Conservation (phyloP, 2,329 filamentous ascomycete species). For the Xylariaceae sp. region DNA sequence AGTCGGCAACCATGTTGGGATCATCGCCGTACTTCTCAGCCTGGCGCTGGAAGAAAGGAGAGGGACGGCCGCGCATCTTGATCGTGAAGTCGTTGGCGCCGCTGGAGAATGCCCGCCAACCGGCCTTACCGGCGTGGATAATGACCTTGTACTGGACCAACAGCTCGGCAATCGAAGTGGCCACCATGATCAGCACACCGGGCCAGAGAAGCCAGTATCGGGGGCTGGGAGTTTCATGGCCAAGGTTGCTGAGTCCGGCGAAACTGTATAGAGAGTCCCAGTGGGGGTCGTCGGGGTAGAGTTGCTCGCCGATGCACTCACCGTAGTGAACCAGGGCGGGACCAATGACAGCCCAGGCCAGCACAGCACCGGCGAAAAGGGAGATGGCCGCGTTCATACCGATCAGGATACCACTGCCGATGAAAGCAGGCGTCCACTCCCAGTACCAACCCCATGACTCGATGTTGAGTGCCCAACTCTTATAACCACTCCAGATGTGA, state of each 20-base stretch:
- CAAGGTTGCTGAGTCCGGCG: conserved; percentile 32
- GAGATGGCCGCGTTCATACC: conserved; percentile 55
- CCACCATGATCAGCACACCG: conserved; percentile 40
- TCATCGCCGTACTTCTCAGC: conserved; percentile 31
- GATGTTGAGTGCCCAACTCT: conserved; percentile 44
- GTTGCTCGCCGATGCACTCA: conserved; percentile 38
- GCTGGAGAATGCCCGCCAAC: conserved; percentile 42
- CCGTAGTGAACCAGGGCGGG: conserved; percentile 51
- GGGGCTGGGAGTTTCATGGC: conserved; percentile 33
- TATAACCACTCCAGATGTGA: conserved; percentile 50
- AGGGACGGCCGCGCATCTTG: conserved; percentile 38
- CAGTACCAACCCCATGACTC: conserved; percentile 56
- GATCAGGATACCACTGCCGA: conserved; percentile 54
- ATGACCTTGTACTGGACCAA: conserved; percentile 38
- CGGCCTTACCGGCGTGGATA: conserved; percentile 38
- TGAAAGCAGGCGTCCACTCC: conserved; percentile 55
- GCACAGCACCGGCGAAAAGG: conserved; percentile 49
- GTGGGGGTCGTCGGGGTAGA: conserved; percentile 36
- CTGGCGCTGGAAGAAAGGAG: conserved; percentile 39
- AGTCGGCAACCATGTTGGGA: conserved; percentile 45
- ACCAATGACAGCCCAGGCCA: conserved; percentile 54
- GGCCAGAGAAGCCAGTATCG: conserved; percentile 41
- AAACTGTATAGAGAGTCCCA: conserved; percentile 41
- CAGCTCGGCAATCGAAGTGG: conserved; percentile 37
- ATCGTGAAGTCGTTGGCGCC: conserved; percentile 38